Base-by-base conservation (phyloP, 495 filamentous ascomycete species). In the Amphirosellinia nigrospora region DNA sequence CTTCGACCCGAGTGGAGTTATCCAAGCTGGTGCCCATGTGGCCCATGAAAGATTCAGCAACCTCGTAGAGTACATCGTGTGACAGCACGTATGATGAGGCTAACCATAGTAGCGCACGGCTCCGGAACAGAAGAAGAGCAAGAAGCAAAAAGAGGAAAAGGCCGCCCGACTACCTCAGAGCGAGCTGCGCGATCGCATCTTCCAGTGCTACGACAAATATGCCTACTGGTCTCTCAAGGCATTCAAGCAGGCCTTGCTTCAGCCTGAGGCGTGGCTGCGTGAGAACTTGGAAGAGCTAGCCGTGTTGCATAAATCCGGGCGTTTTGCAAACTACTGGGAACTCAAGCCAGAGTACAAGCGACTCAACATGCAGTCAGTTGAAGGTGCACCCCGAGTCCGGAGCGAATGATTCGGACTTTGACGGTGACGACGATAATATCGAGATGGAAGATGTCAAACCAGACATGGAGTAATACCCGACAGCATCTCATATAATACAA, bases 231-330 rank as follows among this genome's bases (percentile, higher is more conserved):
- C 91, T 21, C 91, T 98, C 83, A 94, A 92, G 74, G 87, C 88
- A 0, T 87, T 99, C 72, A 91, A 92, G 70, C 82, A 85, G 26
- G 79, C 83, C 70, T 85, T 94, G 39, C 83, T 87, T 61, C 96
- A 99, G 82, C 96, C 96, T 0, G 96, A 99, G 77, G 90, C 91
- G 5, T 99, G 94, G 78, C 88, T 99, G 59, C 94, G 94, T 70
- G 88, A 96, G 78, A 90, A 88, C 1, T 79, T 99, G 69, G 91
- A 94, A 68, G 87, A 93, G 78, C 87, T 98, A 66, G 96, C 94
- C 1, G 86, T 89, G 16, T 80, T 97, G 56, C 89, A 94, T 71
- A 91, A 93, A 77, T 86, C 87, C 21, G 96, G 96, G 30, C 83
- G 87, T 13, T 97, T 94, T 79, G 91, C 93, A 36, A 93, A 91